Base-by-base conservation (phyloP, 441 rosid genomes). In the Caryocar brasiliense region DNA sequence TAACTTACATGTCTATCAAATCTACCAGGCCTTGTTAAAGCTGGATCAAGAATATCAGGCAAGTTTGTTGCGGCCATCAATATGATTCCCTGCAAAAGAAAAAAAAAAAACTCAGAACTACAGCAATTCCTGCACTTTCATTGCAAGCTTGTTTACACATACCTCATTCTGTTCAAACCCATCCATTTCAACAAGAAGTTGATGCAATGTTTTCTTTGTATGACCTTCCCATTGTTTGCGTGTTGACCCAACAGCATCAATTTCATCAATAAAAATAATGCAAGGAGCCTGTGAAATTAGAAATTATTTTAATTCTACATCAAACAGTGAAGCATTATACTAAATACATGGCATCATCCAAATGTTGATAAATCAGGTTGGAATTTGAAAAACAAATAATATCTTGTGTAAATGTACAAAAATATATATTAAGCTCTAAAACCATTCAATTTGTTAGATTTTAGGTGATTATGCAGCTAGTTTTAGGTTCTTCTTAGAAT, bases 201-300 rank as follows among this genome's bases (percentile, higher is more conserved):
- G 99, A 66, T 92, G 99, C 73, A 92, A 66, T n/a, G 97, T 92
- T 73, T 85, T 88, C 85, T 92, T 88, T 10, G 99, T 88, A 75
- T 92, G 97, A 48, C 99, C 99, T 75, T 92, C 99, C 99, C 99
- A 88, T 72, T 88, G 95, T 62, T 92, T 92, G 58, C 99, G 66
- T 4, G 97, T 88, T 19, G 99, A 85, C 34, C 99, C 99, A 70
- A 92, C 89, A 20, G 97, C 99, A 69, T 92, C 97, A 58, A 88
- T 92, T 75, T 88, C 99, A 66, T 92, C 99, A 54, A 92, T 92
- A 67, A 88, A 92, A 64, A 92, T 76, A 45, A 92, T 92, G 67
- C 99, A 88, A 13, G 99, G 99, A 24, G 95, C 95, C 99, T 93
- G 62, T 52, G 22, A 60, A 56, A 51, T 51, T 44, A 35, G 29